Base-by-base conservation (phyloP, 441 rosid species). In the Erodium chrysanthum region DNA sequence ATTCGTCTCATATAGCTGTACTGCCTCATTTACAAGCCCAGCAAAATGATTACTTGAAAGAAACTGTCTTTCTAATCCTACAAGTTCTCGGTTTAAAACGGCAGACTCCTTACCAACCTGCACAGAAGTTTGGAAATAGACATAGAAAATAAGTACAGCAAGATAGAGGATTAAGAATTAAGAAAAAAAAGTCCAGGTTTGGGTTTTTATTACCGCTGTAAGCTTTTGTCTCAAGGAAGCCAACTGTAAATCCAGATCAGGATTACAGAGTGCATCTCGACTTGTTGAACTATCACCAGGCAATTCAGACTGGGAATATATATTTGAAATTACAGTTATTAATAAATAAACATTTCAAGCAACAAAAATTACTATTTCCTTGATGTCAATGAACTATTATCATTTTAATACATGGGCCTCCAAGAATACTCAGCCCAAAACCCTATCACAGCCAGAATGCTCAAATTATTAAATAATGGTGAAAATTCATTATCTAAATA, bases 211-310 rank as follows among this genome's bases (percentile, higher is more conserved):
- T 76, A 93, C 97, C 88, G 59, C 22, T 60, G 54, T 25, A 76
- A 93, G 90, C 76, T 83, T 83, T 64, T 78, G 73, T 78, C 95
- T 85, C 65, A 90, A 72, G 52, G 83, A 83, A 71, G 81, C 84
- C 84, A 93, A 69, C 60, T 85, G 81, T 14, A 77, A 73, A 82
- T 90, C 95, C 65, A 86, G 81, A 66, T 80, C 84, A 8, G 67
- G 74, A 42, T 87, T 85, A 70, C 64, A 52, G 1, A 85, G 71
- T 66, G 74, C 67, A 72, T 82, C 83, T 73, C 71, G 73, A 50
- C 74, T 59, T 31, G 23, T 62, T 10, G 69, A 78, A 73, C 68
- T 74, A 20, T 77, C 73, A 68, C 56, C 73, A 7, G 73, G 64
- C 40, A 76, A 75, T 64, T 77, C 84, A 60, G 82, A 75, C 91